These are phyloP conservation scores for Calonectria hawksworthii DNA, from an alignment of 2,329 filamentous ascomycete genomes.

Conservation along the genomic window DNA sequence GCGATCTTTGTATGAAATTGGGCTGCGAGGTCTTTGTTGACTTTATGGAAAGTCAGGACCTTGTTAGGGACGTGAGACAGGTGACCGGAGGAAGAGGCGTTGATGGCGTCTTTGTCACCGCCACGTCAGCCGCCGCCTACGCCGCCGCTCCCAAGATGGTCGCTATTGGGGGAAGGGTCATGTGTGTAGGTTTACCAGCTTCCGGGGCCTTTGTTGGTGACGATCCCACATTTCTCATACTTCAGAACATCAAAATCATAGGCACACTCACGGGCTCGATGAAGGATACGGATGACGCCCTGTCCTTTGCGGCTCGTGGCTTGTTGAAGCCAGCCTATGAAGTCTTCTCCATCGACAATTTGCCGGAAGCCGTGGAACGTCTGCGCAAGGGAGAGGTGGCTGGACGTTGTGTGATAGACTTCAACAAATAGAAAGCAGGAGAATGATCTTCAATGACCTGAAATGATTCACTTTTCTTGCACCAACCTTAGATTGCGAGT, in stretches of 20 bases:
- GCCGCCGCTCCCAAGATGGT: neutral
- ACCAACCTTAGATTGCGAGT: too few species aligned
- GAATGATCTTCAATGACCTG: too few species aligned
- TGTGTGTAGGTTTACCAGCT: constrained; percentile 24
- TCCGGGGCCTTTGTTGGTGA: constrained; percentile 22
- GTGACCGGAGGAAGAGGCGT: neutral
- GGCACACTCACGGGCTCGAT: constrained; percentile 19
- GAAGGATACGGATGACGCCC: constrained; percentile 1
- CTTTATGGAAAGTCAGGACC: neutral
- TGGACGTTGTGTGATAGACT: neutral
- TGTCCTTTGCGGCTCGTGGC: neutral
- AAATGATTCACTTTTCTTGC: too few species aligned
- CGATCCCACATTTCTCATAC: constrained; percentile 21
- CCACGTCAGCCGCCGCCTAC: neutral
- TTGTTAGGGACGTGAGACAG: neutral
- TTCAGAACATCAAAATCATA: constrained; percentile 21
- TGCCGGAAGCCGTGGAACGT: neutral
- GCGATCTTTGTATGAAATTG: neutral
- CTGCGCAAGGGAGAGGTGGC: neutral
- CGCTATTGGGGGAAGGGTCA: constrained; percentile 27
- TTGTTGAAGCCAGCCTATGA: neutral
- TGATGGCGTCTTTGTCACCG: neutral
- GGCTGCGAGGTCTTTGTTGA: constrained; percentile 4
- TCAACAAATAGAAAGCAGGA: neutral
- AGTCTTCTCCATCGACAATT: neutral